phyloP scores from a whole-genome alignment of 208 protist species.

The Wallacemonas rigidus region DNA sequence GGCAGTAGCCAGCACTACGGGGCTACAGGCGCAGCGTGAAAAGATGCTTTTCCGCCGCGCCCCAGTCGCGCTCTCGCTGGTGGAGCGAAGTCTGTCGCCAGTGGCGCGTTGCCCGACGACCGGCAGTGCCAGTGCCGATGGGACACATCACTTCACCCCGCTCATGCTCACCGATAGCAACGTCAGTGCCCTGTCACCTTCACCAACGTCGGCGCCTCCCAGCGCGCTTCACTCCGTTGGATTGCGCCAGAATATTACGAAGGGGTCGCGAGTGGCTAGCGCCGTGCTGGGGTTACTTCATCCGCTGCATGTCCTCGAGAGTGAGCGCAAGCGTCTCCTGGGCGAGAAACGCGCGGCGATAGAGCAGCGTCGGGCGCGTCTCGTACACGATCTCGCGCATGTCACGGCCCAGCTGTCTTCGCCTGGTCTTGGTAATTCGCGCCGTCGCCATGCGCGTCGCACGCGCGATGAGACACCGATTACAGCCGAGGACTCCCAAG shows the following conservation, averaged over 20 bases:
- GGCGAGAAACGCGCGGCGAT: neutral
- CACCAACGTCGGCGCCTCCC: too few relatives aligned
- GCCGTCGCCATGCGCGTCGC: too few relatives aligned
- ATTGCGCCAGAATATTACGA: too few relatives aligned
- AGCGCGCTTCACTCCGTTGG: too few relatives aligned
- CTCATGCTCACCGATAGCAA: too few relatives aligned
- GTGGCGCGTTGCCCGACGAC: neutral
- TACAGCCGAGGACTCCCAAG: too few relatives aligned
- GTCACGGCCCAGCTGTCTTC: neutral
- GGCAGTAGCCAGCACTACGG: neutral
- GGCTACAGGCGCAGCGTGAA: conserved; percentile 29
- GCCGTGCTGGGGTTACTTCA: neutral
- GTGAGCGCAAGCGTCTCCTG: neutral
- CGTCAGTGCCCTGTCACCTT: too few relatives aligned
- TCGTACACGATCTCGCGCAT: neutral
- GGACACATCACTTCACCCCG: too few relatives aligned
- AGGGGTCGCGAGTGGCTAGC: neutral
- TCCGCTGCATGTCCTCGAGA: conserved; percentile 2
- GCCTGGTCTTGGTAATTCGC: too few relatives aligned
- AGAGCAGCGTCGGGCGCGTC: neutral
- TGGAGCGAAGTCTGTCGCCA: conserved; percentile 59
- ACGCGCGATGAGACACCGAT: too few relatives aligned
- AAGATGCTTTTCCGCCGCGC: conserved; percentile 70
- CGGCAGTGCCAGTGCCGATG: neutral
- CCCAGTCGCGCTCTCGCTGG: conserved; percentile 65